Percentiles rank a stretch among this genome's conserved stretches.
phyloP scores from a whole-genome alignment of 2,329 filamentous ascomycete genomes.

The Coniosporium tulheliwenetii region DNA sequence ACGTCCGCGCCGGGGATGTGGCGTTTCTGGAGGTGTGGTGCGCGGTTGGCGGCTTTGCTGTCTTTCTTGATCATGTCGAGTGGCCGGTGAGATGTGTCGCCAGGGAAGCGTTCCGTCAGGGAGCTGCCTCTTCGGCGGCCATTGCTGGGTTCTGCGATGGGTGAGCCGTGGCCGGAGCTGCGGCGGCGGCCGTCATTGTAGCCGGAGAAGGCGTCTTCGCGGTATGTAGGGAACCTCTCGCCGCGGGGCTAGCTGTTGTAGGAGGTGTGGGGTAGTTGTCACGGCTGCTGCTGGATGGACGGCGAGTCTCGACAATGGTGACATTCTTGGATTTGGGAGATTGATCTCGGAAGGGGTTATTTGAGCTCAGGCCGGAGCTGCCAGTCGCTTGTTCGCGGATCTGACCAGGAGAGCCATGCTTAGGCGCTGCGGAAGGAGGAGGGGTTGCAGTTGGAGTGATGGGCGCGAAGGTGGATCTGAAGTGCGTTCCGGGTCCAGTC shows the following conservation, averaged over 20 bases:
- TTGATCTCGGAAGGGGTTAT: constrained; percentile 26
- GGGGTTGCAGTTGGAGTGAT: constrained; percentile 11
- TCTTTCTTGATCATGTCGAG: constrained; percentile 51
- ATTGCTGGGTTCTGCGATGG: constrained; percentile 4
- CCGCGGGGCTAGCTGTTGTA: constrained; percentile 37
- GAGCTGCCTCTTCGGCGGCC: constrained; percentile 32
- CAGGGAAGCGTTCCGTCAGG: constrained; percentile 43
- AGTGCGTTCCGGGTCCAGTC: constrained; percentile 46
- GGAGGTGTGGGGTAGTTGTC: constrained; percentile 35
- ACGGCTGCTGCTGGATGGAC: constrained; percentile 2
- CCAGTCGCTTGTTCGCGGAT: constrained; percentile 18
- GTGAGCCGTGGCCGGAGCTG: constrained; percentile 6
- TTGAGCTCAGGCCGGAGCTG: constrained; percentile 11
- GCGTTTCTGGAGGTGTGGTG: constrained; percentile 49
- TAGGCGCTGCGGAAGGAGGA: constrained; percentile 15
- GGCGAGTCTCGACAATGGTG: background rate
- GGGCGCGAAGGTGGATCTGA: constrained; percentile 29
- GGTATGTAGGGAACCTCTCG: constrained; percentile 30
- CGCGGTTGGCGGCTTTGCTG: constrained; percentile 47
- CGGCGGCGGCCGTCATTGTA: constrained; percentile 9
- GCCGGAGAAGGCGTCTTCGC: constrained; percentile 24
- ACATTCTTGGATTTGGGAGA: constrained; percentile 2
- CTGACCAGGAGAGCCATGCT: constrained; percentile 10
- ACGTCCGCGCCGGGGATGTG: constrained; percentile 54
- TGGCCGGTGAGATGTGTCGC: constrained; percentile 49